Base-by-base conservation (phyloP, 345 rosid genomes). In the Crucihimalaya himalaica region DNA sequence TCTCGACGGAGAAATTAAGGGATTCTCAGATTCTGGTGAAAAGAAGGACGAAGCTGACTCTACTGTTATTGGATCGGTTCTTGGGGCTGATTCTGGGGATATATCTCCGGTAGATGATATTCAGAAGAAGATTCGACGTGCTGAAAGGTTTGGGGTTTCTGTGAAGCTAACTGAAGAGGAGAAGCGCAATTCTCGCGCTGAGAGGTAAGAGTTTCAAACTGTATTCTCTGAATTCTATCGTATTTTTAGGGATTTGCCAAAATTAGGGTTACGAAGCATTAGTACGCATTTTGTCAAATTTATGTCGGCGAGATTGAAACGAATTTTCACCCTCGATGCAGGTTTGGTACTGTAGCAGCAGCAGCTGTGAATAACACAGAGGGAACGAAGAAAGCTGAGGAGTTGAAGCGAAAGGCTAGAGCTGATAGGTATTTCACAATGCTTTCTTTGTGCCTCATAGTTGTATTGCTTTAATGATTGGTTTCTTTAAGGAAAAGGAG, bases 181-280 rank as follows among this genome's bases (percentile, higher is more conserved):
- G 84, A 95, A 95, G 73, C 97, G 97, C 28, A 85, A 82, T 84
- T 86, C 93, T 66, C 93, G 99, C 8, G 97, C 99, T 43, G 97
- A 88, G 80, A 91, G 97, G 97, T 92, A 70, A 40, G 16, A 14
- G 16, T 40, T 37, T 37, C 40, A 40, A 40, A 5, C 0, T 40
- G 46, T 40, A 12, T 40, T 40, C 46, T 40, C 43, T 27, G 50
- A 6, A n/a, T 43, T 28, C 2, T 48, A 2, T 68, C 5, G 62
- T 2, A 48, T 28, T 23, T 70, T 23, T 70, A 18, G 52, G 65
- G 68, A 42, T 71, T 47, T 63, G 11, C 4, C 4, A 8, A 63
- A 8, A 65, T 68, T 72, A 81, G 73, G 78, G 74, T 65, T 15
- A 14, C 27, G 12, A 8, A 18, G 4, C 55, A 9, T 34, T 4